phyloP scores from a whole-genome alignment of 192 early-diverging fungal species.

The Thoreauomyces humboldtii region DNA sequence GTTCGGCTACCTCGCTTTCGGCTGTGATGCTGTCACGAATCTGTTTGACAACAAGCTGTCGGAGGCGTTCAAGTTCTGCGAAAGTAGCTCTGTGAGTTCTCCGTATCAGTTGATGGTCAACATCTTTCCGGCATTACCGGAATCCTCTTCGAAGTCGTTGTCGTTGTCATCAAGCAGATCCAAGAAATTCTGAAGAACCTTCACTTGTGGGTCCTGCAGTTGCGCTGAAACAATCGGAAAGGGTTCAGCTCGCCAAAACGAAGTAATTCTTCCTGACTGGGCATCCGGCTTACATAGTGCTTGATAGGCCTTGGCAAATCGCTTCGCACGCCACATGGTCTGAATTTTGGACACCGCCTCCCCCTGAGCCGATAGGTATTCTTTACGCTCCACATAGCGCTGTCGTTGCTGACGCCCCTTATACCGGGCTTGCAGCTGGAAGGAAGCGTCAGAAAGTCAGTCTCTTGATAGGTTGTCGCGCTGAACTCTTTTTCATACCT shows the following conservation, averaged over 20 bases:
- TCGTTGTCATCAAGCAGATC: slow-evolving; percentile 88
- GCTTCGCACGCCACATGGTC: slow-evolving; percentile 48
- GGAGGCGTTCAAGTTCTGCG: slow-evolving; percentile 71
- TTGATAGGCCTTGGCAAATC: slow-evolving; percentile 40
- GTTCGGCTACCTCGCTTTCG: slow-evolving; percentile 74
- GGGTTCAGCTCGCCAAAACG: neutral
- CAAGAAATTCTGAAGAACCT: slow-evolving; percentile 80
- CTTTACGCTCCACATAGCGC: slow-evolving; percentile 53
- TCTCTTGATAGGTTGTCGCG: neutral
- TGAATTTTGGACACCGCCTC: slow-evolving; percentile 81
- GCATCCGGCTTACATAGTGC: slow-evolving; percentile 38
- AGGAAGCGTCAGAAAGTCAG: neutral
- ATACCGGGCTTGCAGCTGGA: slow-evolving; percentile 61
- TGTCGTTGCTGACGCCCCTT: slow-evolving; percentile 64
- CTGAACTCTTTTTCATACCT: slow-evolving; percentile 34
- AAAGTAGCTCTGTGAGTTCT: no score
- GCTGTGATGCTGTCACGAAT: slow-evolving; percentile 87
- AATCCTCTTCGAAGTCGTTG: slow-evolving; percentile 91
- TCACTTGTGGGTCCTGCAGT: slow-evolving; percentile 58
- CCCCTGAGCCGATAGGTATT: slow-evolving; percentile 62
- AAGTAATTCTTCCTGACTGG: no score
- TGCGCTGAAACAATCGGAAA: slow-evolving; percentile 1
- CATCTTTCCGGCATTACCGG: slow-evolving; percentile 48
- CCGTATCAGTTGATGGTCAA: no score
- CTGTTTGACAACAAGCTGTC: slow-evolving; percentile 79